These are phyloP conservation scores for Claviceps arundinis DNA, from an alignment of 2,329 filamentous ascomycete genomes.

Conservation along the genomic window DNA sequence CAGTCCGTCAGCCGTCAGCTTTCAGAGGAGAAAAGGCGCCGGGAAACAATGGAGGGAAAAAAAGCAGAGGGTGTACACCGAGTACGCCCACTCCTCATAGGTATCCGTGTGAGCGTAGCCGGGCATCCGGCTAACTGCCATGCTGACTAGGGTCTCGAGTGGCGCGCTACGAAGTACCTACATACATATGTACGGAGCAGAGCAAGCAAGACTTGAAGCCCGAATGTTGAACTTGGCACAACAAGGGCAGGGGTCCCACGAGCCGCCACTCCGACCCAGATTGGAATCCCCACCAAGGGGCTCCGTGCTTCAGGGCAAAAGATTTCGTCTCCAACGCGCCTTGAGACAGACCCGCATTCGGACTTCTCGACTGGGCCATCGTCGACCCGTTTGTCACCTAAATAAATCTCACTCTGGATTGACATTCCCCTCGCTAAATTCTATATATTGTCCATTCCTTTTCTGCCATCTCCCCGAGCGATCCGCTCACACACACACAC, in stretches of 20 bases:
- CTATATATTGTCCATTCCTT: not conserved
- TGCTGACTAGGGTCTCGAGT: not conserved
- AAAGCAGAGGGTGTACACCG: not conserved
- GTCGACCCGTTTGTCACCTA: not conserved
- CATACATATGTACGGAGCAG: no score
- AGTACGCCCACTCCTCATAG: not conserved
- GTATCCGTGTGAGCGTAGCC: not conserved
- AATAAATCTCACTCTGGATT: not conserved
- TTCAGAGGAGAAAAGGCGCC: constrained; percentile 1
- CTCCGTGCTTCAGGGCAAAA: not conserved
- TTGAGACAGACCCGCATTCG: not conserved
- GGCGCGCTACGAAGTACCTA: no score
- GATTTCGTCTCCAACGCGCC: not conserved
- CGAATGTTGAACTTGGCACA: no score
- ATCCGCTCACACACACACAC: not conserved
- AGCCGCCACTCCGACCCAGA: constrained; percentile 3
- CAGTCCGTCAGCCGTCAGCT: not conserved
- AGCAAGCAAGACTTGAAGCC: no score
- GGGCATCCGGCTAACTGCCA: constrained; percentile 1
- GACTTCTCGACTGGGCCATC: not conserved
- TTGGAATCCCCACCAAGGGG: constrained; percentile 2
- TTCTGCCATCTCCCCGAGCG: not conserved
- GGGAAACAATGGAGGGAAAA: not conserved
- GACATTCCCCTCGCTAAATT: not conserved
- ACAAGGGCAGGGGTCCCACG: not conserved